phyloP scores from a whole-genome alignment of 169 alveolate species.

The Plasmodium sp. region DNA sequence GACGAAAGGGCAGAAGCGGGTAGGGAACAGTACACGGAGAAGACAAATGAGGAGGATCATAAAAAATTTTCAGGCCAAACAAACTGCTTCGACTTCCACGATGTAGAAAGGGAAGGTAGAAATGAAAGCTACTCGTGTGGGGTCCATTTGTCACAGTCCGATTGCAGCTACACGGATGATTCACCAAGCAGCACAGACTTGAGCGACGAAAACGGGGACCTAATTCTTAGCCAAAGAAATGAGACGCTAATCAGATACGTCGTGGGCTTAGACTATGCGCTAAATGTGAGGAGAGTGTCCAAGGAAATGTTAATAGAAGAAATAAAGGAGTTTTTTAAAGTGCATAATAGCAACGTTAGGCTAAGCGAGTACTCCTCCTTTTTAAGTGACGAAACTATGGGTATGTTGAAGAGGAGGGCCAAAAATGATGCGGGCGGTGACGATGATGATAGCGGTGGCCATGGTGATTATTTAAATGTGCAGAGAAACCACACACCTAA shows the following conservation, averaged over 20 bases:
- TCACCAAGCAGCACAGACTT: slow-evolving; percentile 1
- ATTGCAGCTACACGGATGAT: neutral
- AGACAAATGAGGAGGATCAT: neutral
- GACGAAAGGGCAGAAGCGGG: neutral
- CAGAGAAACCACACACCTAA: neutral
- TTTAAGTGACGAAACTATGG: slow-evolving; percentile 35
- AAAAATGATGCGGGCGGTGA: neutral
- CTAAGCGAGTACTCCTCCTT: slow-evolving; percentile 37
- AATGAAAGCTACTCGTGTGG: neutral
- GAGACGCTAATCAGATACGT: slow-evolving; percentile 37
- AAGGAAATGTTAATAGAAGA: slow-evolving; percentile 28
- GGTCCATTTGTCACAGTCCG: neutral
- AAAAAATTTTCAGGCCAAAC: neutral
- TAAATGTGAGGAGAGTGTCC: slow-evolving; percentile 65
- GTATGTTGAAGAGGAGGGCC: slow-evolving; percentile 6
- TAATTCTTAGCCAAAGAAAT: slow-evolving; percentile 6
- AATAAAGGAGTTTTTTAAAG: slow-evolving; percentile 62
- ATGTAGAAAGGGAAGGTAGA: neutral
- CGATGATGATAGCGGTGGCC: neutral
- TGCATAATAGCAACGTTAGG: slow-evolving; percentile 42
- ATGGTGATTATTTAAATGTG: neutral
- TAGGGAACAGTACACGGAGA: neutral
- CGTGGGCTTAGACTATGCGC: slow-evolving; percentile 41
- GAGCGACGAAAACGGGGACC: slow-evolving; percentile 2
- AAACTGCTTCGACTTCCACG: neutral